These are phyloP conservation scores for Xylariaceae sp. DNA, from an alignment of 2,329 filamentous ascomycete species.

Conservation along the genomic window DNA sequence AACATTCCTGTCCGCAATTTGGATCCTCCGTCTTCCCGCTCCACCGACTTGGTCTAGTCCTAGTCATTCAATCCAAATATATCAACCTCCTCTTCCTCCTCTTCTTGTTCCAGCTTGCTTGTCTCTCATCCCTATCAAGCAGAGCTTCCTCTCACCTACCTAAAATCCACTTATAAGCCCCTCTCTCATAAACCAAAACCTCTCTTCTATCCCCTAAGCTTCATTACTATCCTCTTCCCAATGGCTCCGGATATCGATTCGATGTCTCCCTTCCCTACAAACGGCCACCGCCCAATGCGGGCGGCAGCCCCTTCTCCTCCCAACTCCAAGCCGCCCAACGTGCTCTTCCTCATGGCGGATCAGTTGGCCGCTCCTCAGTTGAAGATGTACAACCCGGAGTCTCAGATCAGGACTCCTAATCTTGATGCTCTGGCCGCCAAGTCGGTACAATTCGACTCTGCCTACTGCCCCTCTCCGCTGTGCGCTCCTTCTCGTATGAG, in stretches of 20 bases:
- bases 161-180: no score
- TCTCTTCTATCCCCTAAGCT: no score
- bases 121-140: neutral
- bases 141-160: no score
- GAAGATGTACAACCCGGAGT: conserved; percentile 85
- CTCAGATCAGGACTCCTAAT: conserved; percentile 88
- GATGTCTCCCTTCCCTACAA: conserved; percentile 50
- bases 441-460: conserved; percentile 87
- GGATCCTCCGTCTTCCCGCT: conserved; percentile 7
- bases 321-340: conserved; percentile 58
- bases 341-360: conserved; percentile 95
- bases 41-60: neutral
- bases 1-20: conserved; percentile 1
- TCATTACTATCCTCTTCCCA: no score
- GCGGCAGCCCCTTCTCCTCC: conserved; percentile 12
- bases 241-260: conserved; percentile 74
- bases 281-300: conserved; percentile 17
- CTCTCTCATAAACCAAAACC: no score
- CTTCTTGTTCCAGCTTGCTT: conserved; percentile 1
- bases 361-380: conserved; percentile 87
- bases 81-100: neutral
- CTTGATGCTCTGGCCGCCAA: conserved; percentile 76
- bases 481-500: conserved; percentile 92
- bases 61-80: conserved; percentile 1
- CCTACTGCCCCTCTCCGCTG: conserved; percentile 89